A percentile compares a stretch with the other conserved stretches of the same genome.
phyloP scores from a whole-genome alignment of 257 asterid species.

The Penstemon davidsonii region DNA sequence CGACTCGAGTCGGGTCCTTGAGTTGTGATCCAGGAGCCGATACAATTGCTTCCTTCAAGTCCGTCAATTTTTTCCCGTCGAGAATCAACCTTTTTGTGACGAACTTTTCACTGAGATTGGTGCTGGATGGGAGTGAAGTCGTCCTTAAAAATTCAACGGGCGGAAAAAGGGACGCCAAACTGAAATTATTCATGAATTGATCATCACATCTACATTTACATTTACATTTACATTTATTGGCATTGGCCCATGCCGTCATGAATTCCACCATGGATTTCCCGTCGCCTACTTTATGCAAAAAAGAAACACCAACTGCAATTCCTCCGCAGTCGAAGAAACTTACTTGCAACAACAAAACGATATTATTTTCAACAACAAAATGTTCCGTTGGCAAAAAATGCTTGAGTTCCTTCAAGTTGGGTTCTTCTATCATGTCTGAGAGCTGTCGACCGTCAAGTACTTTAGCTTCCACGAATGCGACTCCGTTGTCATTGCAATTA shows the following conservation, averaged over 20 bases:
- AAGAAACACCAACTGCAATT: constrained; percentile 29
- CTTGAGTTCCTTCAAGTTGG: constrained; percentile 13
- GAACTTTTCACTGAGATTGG: constrained; percentile 14
- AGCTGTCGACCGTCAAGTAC: constrained; percentile 2
- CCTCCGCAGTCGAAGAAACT: constrained; percentile 37
- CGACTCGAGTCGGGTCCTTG: constrained; percentile 34
- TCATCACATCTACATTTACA: background rate
- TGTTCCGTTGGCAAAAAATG: constrained; percentile 19
- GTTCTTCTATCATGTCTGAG: constrained; percentile 12
- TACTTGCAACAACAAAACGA: constrained; percentile 28
- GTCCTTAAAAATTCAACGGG: constrained; percentile 28
- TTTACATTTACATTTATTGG: background rate
- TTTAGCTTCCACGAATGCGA: constrained; percentile 31
- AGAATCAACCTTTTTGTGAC: constrained; percentile 25
- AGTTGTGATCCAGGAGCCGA: constrained; percentile 18
- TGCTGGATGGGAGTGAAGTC: background rate
- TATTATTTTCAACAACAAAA: no score
- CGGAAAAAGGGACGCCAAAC: constrained; percentile 25
- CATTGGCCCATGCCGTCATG: constrained; percentile 33
- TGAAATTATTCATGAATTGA: constrained; percentile 13
- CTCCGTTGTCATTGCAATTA: constrained; percentile 44
- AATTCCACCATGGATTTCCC: constrained; percentile 31
- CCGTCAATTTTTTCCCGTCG: constrained; percentile 20
- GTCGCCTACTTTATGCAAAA: constrained; percentile 35
- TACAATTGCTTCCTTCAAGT: constrained; percentile 11